Conservation (phyloP, 1,284 basidiomycete species). For the Moesziomyces globuligerus region DNA sequence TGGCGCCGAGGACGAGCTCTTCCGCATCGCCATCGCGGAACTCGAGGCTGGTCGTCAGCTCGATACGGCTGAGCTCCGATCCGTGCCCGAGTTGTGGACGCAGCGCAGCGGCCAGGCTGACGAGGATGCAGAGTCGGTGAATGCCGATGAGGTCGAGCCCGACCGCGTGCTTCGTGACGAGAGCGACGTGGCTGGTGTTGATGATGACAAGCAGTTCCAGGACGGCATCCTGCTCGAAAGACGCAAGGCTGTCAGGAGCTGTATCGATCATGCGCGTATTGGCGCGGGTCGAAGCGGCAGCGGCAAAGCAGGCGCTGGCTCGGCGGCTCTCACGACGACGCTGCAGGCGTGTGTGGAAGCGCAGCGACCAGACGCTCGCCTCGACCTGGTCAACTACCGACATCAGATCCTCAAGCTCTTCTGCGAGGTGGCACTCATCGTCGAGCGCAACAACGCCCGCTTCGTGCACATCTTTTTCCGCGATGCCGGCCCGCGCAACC, state of each 20-base stretch:
- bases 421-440: constrained; percentile 34
- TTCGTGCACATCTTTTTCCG: constrained; percentile 56
- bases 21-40: constrained; percentile 32
- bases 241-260: constrained; percentile 37
- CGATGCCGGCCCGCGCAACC: constrained; percentile 46
- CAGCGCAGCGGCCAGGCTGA: constrained; percentile 1
- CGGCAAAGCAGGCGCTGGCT: constrained; percentile 1
- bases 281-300: constrained; percentile 6
- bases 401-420: constrained; percentile 58
- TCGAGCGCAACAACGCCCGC: constrained; percentile 55
- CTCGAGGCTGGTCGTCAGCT: constrained; percentile 35
- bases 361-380: constrained; percentile 48
- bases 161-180: constrained; percentile 37
- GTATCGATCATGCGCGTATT: constrained; percentile 42
- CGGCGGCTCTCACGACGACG: constrained; percentile 22
- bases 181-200: constrained; percentile 36
- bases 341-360: constrained; percentile 26
- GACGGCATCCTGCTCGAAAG: constrained; percentile 48
- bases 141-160: constrained; percentile 34
- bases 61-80: constrained; percentile 19
- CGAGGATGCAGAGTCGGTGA: constrained; percentile 3
- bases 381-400: constrained; percentile 60
- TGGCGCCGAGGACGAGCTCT: constrained; percentile 13
- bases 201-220: constrained; percentile 55
- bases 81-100: constrained; percentile 22